Percentiles rank a stretch among this genome's conserved stretches.
These are phyloP conservation scores for Chaetoceros tenuissimus DNA, from an alignment of 108 stramenopile genomes.

Conservation along the genomic window DNA sequence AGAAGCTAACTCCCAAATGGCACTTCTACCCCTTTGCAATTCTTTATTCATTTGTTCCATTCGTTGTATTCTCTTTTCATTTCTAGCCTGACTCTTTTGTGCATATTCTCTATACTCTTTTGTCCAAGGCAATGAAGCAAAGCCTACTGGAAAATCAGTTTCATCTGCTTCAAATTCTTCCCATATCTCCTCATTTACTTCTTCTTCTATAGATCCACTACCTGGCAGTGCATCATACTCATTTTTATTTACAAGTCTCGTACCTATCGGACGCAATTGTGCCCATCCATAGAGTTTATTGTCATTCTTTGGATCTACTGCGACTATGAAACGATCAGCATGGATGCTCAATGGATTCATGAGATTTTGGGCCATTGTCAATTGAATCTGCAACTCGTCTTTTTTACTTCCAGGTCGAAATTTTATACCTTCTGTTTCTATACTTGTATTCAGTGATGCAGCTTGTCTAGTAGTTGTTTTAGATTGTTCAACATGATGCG, in stretches of 20 bases:
- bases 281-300: conserved; percentile 30
- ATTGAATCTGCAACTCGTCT: conserved; percentile 13
- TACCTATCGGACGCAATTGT: conserved; percentile 25
- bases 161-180: conserved; percentile 36
- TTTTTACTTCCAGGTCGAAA: conserved; percentile 8
- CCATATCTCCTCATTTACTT: conserved; percentile 32
- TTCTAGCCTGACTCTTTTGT: conserved; percentile 8
- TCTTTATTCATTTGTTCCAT: conserved; percentile 6
- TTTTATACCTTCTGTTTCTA: too few species aligned
- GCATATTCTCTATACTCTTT: conserved; percentile 23
- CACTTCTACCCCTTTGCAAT: conserved; percentile 5
- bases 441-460: too few species aligned
- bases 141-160: conserved; percentile 21
- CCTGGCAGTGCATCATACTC: conserved; percentile 10
- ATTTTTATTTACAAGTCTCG: not conserved
- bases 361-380: conserved; percentile 25
- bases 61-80: conserved; percentile 13
- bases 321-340: conserved; percentile 18
- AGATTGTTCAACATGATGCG: too few species aligned
- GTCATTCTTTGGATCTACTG: conserved; percentile 9
- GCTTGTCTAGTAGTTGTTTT: too few species aligned
- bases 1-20: conserved; percentile 33
- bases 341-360: conserved; percentile 37
- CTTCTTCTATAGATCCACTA: conserved; percentile 11
- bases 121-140: conserved; percentile 34